Evolutionary conservation across 495 filamentous ascomycete genomes (phyloP).

Genomic region (Tuber indicum): DNA sequence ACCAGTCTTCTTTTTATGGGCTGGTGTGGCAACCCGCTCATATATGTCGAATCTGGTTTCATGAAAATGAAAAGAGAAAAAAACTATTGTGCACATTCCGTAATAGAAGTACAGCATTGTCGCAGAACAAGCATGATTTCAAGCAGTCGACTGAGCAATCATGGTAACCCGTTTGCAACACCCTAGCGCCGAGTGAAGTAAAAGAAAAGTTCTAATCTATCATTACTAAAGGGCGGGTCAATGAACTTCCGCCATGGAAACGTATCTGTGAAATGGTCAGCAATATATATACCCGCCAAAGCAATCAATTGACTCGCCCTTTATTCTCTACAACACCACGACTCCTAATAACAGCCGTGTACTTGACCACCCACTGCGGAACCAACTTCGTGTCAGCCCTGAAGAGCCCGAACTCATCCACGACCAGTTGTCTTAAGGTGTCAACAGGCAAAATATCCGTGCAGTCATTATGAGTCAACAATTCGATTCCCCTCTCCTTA

Average conservation of each 20-base stretch:
- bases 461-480: slow-evolving; percentile 91
- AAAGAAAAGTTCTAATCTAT: background rate
- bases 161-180: background rate
- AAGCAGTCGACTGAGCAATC: background rate
- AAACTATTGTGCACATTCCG: background rate
- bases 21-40: background rate
- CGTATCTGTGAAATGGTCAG: slow-evolving; percentile 36
- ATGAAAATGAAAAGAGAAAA: background rate
- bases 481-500: slow-evolving; percentile 73
- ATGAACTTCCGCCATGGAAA: slow-evolving; percentile 37
- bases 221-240: slow-evolving; percentile 8
- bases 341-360: slow-evolving; percentile 93
- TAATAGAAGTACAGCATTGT: background rate
- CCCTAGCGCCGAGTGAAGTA: background rate
- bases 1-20: background rate
- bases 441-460: slow-evolving; percentile 81
- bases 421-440: slow-evolving; percentile 74
- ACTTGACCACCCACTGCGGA: slow-evolving; percentile 94
- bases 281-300: background rate
- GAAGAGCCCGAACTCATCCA: slow-evolving; percentile 46
- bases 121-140: background rate
- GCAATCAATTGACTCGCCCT: slow-evolving; percentile 53
- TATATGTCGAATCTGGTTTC: background rate
- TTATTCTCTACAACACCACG: slow-evolving; percentile 98
- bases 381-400: slow-evolving; percentile 57